phyloP scores from a whole-genome alignment of 331 rosid species.

The Ulmus americana region DNA sequence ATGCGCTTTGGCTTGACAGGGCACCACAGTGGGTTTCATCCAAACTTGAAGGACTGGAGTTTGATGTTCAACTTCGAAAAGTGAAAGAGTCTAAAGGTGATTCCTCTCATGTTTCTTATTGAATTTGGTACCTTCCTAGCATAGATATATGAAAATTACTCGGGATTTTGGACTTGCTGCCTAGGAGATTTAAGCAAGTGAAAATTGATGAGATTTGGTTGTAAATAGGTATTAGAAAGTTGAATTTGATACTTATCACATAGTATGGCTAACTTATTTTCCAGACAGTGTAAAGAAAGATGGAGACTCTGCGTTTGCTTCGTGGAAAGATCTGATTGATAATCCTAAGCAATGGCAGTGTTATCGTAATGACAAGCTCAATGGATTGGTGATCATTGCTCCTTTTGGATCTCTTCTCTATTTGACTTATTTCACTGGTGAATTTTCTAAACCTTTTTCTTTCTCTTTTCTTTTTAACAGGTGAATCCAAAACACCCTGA shows the following conservation, averaged over 20 bases:
- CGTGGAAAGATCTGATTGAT: conserved; percentile 52
- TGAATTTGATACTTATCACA: not conserved
- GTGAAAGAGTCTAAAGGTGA: conserved; percentile 38
- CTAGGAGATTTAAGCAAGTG: too few relatives aligned
- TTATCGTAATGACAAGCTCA: conserved; percentile 41
- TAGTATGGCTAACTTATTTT: conserved; percentile 15
- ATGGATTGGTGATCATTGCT: conserved; percentile 37
- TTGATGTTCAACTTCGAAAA: conserved; percentile 30
- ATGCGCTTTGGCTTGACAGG: conserved; percentile 43
- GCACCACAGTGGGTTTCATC: conserved; percentile 43
- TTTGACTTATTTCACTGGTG: conserved; percentile 9
- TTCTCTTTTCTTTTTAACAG: conserved; percentile 28
- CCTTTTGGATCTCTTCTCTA: conserved; percentile 8
- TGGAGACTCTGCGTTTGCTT: conserved; percentile 3
- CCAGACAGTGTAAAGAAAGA: conserved; percentile 11
- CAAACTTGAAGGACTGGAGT: conserved; percentile 39
- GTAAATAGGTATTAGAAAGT: too few relatives aligned
- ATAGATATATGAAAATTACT: too few relatives aligned
- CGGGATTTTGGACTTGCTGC: too few relatives aligned
- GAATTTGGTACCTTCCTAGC: too few relatives aligned
- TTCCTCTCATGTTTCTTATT: not conserved
- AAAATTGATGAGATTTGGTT: too few relatives aligned
- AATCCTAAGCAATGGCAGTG: conserved; percentile 62
- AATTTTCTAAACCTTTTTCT: conserved; percentile 15
- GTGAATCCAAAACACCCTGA: conserved; percentile 50